These are phyloP conservation scores for Piedraia hortae DNA, from an alignment of 2,329 filamentous ascomycete genomes.

Conservation along the genomic window DNA sequence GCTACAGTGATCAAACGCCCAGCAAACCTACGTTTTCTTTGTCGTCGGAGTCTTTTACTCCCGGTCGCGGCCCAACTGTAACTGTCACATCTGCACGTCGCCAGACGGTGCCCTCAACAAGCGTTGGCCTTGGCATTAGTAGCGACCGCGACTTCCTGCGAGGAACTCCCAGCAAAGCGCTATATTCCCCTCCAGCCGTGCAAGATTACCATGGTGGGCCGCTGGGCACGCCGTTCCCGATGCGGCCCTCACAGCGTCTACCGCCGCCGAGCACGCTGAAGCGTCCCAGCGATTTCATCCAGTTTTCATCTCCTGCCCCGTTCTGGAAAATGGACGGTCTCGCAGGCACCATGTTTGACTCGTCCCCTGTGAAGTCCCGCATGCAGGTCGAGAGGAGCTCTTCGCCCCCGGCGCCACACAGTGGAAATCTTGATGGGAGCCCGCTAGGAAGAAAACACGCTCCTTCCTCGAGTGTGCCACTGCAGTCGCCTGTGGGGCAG, in stretches of 20 bases:
- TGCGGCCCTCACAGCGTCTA: constrained; percentile 28
- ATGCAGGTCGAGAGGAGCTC: too few species aligned
- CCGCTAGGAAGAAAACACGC: too few species aligned
- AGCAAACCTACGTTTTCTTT: constrained; percentile 18
- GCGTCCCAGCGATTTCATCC: constrained; percentile 60
- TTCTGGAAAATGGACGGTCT: constrained; percentile 74
- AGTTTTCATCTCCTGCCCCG: constrained; percentile 57
- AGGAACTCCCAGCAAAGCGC: constrained; percentile 12
- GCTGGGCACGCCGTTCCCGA: constrained; percentile 14
- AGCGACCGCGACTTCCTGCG: constrained; percentile 9
- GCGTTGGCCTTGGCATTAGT: constrained; percentile 10
- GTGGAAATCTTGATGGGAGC: too few species aligned
- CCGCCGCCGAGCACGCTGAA: constrained; percentile 59
- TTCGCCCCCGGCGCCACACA: too few species aligned
- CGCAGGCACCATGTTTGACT: constrained; percentile 40
- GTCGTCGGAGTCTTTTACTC: constrained; percentile 25
- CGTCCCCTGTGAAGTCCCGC: too few species aligned
- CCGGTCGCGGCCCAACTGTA: constrained; percentile 25
- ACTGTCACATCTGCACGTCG: too few species aligned
- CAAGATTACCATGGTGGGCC: constrained; percentile 12
- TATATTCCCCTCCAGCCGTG: constrained; percentile 13
- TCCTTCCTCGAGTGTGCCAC: too few species aligned
- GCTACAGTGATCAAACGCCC: constrained; percentile 15
- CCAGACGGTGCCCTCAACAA: constrained; percentile 6
- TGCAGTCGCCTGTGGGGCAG: too few species aligned